Conservation (phyloP, 1,284 basidiomycete species). For the Hemileia vastatrix region DNA sequence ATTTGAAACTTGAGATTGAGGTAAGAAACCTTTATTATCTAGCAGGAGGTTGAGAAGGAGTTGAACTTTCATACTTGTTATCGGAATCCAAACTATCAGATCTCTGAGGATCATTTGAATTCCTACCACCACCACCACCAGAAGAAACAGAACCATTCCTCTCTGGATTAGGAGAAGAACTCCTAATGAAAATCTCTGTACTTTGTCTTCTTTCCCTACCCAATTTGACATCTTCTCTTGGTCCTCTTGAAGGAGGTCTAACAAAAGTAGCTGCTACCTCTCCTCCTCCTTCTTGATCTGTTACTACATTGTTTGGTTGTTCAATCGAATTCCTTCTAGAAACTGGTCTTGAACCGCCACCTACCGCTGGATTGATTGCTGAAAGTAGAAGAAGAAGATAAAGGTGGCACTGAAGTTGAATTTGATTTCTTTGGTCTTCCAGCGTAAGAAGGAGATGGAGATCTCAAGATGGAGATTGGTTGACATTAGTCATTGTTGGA, state of each 20-base stretch:
- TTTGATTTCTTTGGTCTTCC: not conserved
- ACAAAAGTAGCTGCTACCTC: not conserved
- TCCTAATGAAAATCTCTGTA: not conserved
- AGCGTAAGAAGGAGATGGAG: too few species aligned
- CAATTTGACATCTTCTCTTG: constrained; percentile 11
- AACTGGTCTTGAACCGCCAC: constrained; percentile 10
- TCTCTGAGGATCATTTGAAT: too few species aligned
- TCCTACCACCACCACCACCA: too few species aligned
- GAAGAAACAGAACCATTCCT: too few species aligned
- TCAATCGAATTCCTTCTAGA: not conserved
- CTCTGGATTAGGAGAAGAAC: too few species aligned
- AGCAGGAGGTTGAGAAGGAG: too few species aligned
- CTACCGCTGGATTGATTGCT: not conserved
- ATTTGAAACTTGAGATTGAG: too few species aligned
- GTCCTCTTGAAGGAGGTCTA: constrained; percentile 22
- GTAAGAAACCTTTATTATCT: too few species aligned
- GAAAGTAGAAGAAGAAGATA: constrained; percentile 8
- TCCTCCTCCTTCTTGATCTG: not conserved
- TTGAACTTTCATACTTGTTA: too few species aligned
- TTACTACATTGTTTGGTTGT: not conserved
- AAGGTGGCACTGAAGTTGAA: constrained; percentile 4
- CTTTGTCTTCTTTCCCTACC: constrained; percentile 8
- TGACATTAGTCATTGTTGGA: too few species aligned
- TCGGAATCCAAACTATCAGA: too few species aligned
- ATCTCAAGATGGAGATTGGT: too few species aligned